Evolutionary conservation across 1,284 basidiomycete species (phyloP), one percentile per base, ranked within the genome.

Genomic region (Gomphus bonarii): DNA sequence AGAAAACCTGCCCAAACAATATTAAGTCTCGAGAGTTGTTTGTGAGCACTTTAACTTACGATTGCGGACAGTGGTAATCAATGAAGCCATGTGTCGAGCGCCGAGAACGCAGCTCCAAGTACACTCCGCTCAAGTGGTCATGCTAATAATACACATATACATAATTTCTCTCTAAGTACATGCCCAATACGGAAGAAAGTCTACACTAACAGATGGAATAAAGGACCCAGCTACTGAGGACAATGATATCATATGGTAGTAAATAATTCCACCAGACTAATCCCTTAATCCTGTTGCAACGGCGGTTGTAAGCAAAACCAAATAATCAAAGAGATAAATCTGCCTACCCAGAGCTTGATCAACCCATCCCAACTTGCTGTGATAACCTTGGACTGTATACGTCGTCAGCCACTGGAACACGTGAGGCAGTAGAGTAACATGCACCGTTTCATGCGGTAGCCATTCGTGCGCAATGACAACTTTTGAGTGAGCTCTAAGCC

Each of bases 391-490:
- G 89, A 92, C 89, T 95, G 65, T 12, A 64, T 56, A 59, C 7
- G 47, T 53, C 18, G 62, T 46, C 2, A 48, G 36, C 36, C 33
- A 55, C 54, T 40, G 55, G 61, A 59, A 49, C 18, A 40, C 49
- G 35, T 18, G 28, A n/a, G 55, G 58, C 50, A 60, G 22, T 58
- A 54, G 60, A 42, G 49, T 44, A 42, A 9, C 50, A 81, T 91
- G 73, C 68, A 95, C 94, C 58, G 90, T 86, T 70, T 99, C 97
- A 69, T 99, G 95, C 54, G 95, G 95, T 63, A 99, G 73, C 97
- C 97, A 99, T 65, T 90, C 91, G 67, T 99, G 97, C 46, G 91
- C 83, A 65, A 99, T 97, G 51, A 99, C 90, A 9, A 97, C 95
- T 73, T 98, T 92, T 43, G 81, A 84, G 70, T 99, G 97, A 6